Conservation (phyloP, 2,329 filamentous ascomycete genomes). For the Curvularia eragrostidis region DNA sequence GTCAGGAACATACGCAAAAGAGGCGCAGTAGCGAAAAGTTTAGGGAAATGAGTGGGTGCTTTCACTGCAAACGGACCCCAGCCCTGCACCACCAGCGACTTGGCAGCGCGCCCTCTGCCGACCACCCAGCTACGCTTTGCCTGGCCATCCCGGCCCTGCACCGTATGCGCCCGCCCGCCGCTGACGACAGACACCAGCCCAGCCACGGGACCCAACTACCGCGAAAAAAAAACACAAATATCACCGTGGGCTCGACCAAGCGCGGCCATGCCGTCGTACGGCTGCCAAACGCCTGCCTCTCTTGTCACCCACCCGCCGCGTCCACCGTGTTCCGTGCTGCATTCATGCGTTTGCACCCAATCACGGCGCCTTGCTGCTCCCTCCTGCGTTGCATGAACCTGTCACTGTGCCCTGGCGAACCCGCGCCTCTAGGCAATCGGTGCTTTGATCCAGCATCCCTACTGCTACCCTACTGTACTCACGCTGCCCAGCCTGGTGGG, state of each 20-base stretch:
- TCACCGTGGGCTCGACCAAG: too few species aligned
- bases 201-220: too few species aligned
- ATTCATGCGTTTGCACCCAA: conserved; percentile 10
- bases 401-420: conserved; percentile 14
- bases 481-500: neutral
- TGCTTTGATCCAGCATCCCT: neutral
- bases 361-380: neutral
- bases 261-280: too few species aligned
- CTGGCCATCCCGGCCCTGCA: too few species aligned
- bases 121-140: neutral
- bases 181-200: neutral
- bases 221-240: neutral
- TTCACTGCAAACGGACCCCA: conserved; percentile 17
- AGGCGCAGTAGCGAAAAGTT: conserved; percentile 13
- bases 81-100: conserved; percentile 14
- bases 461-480: neutral
- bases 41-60: conserved; percentile 16
- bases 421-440: neutral
- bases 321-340: neutral
- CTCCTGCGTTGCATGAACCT: conserved; percentile 8
- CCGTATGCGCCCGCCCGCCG: too few species aligned
- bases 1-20: conserved; percentile 9
- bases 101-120: neutral
- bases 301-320: conserved; percentile 8
- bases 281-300: conserved; percentile 10